Evolutionary conservation across 2,329 filamentous ascomycete genomes (phyloP), one percentile per base, ranked within the genome.

Genomic region (Didymella segeticola): DNA sequence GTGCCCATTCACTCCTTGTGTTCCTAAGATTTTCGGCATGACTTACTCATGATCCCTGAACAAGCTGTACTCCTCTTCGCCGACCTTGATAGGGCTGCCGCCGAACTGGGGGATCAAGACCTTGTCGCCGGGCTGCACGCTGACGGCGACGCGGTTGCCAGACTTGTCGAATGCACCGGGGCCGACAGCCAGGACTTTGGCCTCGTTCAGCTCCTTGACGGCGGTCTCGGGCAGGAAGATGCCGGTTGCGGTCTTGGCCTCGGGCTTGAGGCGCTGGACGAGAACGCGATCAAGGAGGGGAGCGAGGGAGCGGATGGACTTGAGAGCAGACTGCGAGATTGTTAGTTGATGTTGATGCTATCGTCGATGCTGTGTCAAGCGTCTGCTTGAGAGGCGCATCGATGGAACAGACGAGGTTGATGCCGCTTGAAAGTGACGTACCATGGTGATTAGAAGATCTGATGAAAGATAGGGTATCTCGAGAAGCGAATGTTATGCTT

Each of bases 11-110:
- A 26, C 8, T n/a, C n/a, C n/a, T n/a, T n/a, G n/a, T n/a, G n/a
- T n/a, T 7, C 27, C 10, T 12, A 6, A 12, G 10, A 4, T 2
- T 2, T 11, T n/a, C n/a, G 1, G 26, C 8, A 4, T 22, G 39
- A 89, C 93, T 80, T 88, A 98, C 93, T 99, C 95, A 82, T 92
- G 90, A 80, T 99, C 95, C 72, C 95, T 86, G 89, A 96, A 99
- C 63, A 99, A 87, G 62, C 89, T 87, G 83, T 86, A 98, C 82
- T 99, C 95, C 67, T 98, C 92, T 70, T 99, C 93, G 67, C 93
- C 95, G 68, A 98, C 91, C 86, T 98, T 98, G 78, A 99, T 88
- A 62, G 93, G 89, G 74, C 89, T 95, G 62, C 95, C 95, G 72
- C 95, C 95, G 73, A 89, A 99, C 91, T 93, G 90, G 67, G 95